phyloP scores from a whole-genome alignment of 768 basidiomycete species.

The Leccinum disarticulatum region DNA sequence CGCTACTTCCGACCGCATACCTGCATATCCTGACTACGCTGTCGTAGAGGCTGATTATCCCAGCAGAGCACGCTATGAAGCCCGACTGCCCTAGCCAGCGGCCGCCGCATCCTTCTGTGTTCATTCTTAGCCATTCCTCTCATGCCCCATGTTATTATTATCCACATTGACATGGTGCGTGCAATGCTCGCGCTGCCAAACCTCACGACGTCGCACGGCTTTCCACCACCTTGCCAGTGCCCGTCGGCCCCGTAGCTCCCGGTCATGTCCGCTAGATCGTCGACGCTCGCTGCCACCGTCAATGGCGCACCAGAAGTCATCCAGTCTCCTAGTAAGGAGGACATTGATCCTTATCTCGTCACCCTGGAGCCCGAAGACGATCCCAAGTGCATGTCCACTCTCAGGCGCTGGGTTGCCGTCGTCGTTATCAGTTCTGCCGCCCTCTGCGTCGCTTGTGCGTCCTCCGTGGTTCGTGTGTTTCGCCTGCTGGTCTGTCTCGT shows the following conservation, averaged over 20 bases:
- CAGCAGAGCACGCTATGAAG: not conserved
- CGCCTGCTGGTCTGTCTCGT: not conserved
- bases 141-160: constrained; percentile 12
- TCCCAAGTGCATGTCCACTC: constrained; percentile 39
- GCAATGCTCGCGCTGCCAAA: not conserved
- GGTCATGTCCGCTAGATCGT: constrained; percentile 10
- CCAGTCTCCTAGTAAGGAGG: not conserved
- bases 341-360: constrained; percentile 28
- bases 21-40: not conserved
- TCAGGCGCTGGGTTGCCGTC: constrained; percentile 51
- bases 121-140: not conserved
- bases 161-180: not conserved
- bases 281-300: constrained; percentile 5
- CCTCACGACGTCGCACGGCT: not conserved
- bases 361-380: constrained; percentile 41
- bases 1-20: not conserved
- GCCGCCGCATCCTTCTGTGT: not conserved
- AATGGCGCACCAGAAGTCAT: constrained; percentile 10
- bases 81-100: not conserved
- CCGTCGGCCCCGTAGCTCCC: not conserved
- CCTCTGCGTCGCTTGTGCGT: constrained; percentile 54
- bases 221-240: not conserved
- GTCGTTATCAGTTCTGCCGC: constrained; percentile 46
- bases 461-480: constrained; percentile 48
- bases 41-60: not conserved